Base-by-base conservation (phyloP, 495 filamentous ascomycete genomes). In the Trypethelium eluteriae region DNA sequence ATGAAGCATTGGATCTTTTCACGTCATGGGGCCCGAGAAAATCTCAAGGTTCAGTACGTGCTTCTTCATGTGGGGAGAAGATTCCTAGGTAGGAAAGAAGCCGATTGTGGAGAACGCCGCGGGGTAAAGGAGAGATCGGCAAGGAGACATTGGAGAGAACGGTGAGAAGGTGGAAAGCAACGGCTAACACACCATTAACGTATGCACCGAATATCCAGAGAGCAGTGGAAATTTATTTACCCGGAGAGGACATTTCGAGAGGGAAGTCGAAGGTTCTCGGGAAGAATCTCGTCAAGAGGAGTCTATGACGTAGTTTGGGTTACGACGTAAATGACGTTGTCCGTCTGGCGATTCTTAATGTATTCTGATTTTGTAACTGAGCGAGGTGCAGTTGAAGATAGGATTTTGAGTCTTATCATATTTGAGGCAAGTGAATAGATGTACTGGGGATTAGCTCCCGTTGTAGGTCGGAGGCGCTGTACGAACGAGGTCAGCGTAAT, bases 51-150 rank as follows among this genome's bases (percentile, higher is more conserved):
- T 59, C 53, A 59, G 18, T 32, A 36, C 9, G 25, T 59, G 10
- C 36, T 14, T 35, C 53, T 7, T 59, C 6, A 18, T 4, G 53
- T 6, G 36, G 18, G 3, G 32, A 7, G 53, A 18, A 59, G 32
- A 34, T 10, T 18, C 32, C 7, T 35, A 18, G 18, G 32, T 18
- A 59, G 36, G 7, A 5, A 18, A 36, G 32, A 36, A 36, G 32
- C 5, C n/a, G 6, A 36, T 36, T 59, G 53, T 59, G 53, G 53
- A 32, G 53, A 3, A 36, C 7, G 53, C 53, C 18, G 53, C 32
- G 53, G 53, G 53, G 53, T 59, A 59, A 32, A 6, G 53, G 3
- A 36, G 36, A 36, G 53, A 36, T 59, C 53, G 53, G 32, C 53
- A 59, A 53, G 18, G 53, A 59, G 32, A 36, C 25, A 25, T 25